Evolutionary conservation across 345 rosid species (phyloP), one percentile per base, ranked within the genome.

Genomic region (Euphorbia pulcherrima): DNA sequence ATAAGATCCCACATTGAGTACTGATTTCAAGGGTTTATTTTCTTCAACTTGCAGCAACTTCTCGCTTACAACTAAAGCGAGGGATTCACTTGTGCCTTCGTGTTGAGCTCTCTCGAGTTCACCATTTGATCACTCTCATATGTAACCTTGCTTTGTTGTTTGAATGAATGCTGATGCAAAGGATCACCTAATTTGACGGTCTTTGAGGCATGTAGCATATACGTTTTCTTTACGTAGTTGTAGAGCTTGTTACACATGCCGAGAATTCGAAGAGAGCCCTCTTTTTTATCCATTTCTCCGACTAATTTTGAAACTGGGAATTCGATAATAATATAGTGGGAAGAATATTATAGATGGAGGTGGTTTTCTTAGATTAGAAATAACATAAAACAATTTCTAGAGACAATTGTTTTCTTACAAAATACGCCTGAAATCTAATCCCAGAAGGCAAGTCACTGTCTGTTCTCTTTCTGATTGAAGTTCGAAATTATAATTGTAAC

Each of bases 1-100:
- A 69, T 70, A 69, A 20, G 88, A 85, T n/a, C 76, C 57, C 46
- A 69, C 77, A 70, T 83, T 83, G 26, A 85, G 76, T 73, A 82
- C 83, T 6, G 92, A 62, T 71, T 70, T 84, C 73, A 85, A 66
- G 37, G 86, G 86, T n/a, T 60, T 81, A 21, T 35, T 40, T 4
- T 21, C 77, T 50, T 50, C 56, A 40, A 69, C 61, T n/a, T n/a
- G n/a, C n/a, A n/a, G n/a, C n/a, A n/a, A n/a, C n/a, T n/a, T n/a
- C n/a, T n/a, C n/a, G n/a, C n/a, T n/a, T n/a, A n/a, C n/a, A n/a
- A n/a, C n/a, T n/a, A n/a, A n/a, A n/a, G n/a, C n/a, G n/a, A n/a
- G n/a, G n/a, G n/a, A n/a, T 33, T 33, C 37, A 33, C 37, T 7
- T 2, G 37, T 33, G 3, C 7, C 37, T 2, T n/a, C 67, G 27